Evolutionary conservation across 306 rosid genomes (phyloP).

Genomic region (Ormosia emarginata): DNA sequence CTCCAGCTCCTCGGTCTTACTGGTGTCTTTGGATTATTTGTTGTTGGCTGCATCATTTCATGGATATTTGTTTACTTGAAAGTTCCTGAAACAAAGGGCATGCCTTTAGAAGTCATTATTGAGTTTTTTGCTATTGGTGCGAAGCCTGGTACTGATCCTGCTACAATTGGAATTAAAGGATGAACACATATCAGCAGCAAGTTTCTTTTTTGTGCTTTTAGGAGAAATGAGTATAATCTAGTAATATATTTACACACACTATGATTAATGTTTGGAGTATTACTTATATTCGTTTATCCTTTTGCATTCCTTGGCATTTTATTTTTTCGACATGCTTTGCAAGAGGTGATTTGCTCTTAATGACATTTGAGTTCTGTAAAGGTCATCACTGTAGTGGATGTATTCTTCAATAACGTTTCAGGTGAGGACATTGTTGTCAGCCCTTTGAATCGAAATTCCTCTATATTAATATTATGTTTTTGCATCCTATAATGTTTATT

Average conservation of each 20-base stretch:
- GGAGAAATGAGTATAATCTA: background rate
- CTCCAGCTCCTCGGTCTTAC: conserved; percentile 53
- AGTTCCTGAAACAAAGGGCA: conserved; percentile 78
- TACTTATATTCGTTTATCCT: background rate
- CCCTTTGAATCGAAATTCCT: background rate
- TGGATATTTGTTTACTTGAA: conserved; percentile 65
- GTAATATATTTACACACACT: conserved; percentile 11
- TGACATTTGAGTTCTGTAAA: background rate
- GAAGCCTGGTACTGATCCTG: conserved; percentile 47
- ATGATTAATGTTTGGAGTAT: background rate
- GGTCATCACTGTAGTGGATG: background rate
- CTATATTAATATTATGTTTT: too few species aligned
- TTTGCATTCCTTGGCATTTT: background rate
- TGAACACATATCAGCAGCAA: conserved; percentile 1
- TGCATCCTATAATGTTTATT: background rate
- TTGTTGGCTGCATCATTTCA: conserved; percentile 48
- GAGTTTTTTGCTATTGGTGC: conserved; percentile 68
- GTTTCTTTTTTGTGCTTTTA: background rate
- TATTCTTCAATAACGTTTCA: background rate
- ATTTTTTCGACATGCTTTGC: background rate
- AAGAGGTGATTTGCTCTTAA: background rate
- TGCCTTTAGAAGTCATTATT: conserved; percentile 75
- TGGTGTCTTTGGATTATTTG: conserved; percentile 55
- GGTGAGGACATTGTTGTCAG: background rate
- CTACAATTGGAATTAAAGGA: conserved; percentile 27